These are phyloP conservation scores for Flaveria trinervia DNA, from an alignment of 129 eudicot species.

Conservation along the genomic window DNA sequence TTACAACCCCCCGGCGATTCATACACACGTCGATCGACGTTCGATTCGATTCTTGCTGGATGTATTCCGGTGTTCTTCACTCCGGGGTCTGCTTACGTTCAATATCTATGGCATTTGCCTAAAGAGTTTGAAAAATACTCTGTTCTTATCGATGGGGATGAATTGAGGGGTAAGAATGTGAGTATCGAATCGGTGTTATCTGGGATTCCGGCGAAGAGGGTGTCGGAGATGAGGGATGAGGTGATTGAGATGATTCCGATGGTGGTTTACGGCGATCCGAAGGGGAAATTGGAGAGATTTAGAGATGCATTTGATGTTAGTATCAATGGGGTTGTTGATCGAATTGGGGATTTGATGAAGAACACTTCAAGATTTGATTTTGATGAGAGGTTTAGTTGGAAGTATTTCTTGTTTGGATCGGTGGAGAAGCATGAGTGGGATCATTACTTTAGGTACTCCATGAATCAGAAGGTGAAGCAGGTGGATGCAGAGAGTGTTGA, in stretches of 20 bases:
- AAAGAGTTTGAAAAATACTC: slow-evolving; percentile 55
- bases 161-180: slow-evolving; percentile 50
- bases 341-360: slow-evolving; percentile 43
- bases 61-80: slow-evolving; percentile 91
- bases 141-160: slow-evolving; percentile 64
- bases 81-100: slow-evolving; percentile 84
- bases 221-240: slow-evolving; percentile 61
- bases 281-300: slow-evolving; percentile 42
- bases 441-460: slow-evolving; percentile 47
- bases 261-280: slow-evolving; percentile 68
- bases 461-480: slow-evolving; percentile 27
- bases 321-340: slow-evolving; percentile 55
- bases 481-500: neutral
- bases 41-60: slow-evolving; percentile 85
- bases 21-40: slow-evolving; percentile 73
- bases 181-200: slow-evolving; percentile 52
- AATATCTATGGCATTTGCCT: slow-evolving; percentile 88
- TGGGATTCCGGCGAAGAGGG: slow-evolving; percentile 36
- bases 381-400: slow-evolving; percentile 71
- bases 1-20: slow-evolving; percentile 93
- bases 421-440: slow-evolving; percentile 74
- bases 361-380: slow-evolving; percentile 41
- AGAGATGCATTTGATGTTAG: slow-evolving; percentile 85
- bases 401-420: slow-evolving; percentile 60
- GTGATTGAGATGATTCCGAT: slow-evolving; percentile 68